Conservation (phyloP, 768 basidiomycete species). For the Clavaria fumosa region DNA sequence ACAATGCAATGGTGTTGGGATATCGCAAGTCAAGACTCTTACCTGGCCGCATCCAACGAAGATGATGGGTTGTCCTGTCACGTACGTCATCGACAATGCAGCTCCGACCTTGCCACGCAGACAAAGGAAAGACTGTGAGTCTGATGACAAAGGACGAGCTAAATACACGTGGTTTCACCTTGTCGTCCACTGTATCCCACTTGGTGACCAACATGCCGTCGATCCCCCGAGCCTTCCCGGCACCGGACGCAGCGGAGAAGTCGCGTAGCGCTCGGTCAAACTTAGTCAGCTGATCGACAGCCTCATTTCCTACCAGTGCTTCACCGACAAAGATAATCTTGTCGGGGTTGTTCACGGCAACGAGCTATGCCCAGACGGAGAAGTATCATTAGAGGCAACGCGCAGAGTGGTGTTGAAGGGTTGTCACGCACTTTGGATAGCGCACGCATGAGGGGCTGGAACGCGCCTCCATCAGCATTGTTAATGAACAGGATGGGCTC, state of each 20-base stretch:
- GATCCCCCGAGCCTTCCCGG: conserved; percentile 73
- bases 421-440: conserved; percentile 63
- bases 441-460: conserved; percentile 88
- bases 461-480: background rate
- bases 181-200: conserved; percentile 98
- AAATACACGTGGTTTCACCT: conserved; percentile 33
- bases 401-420: background rate
- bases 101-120: conserved; percentile 97
- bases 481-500: background rate
- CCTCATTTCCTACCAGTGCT: conserved; percentile 96
- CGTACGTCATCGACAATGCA: conserved; percentile 97
- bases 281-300: conserved; percentile 93
- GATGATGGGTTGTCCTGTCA: conserved; percentile 95
- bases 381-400: background rate
- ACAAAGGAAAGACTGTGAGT: too few relatives aligned
- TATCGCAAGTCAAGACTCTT: conserved; percentile 16
- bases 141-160: background rate
- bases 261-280: conserved; percentile 91
- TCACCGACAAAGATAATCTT: conserved; percentile 98
- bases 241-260: conserved; percentile 62
- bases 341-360: conserved; percentile 87
- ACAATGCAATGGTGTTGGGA: too few relatives aligned
- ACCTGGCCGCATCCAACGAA: conserved; percentile 98
- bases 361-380: conserved; percentile 49
- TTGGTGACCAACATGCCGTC: conserved; percentile 98